Evolutionary conservation across 495 filamentous ascomycete genomes (phyloP).

Genomic region (Xylaria intraflava): DNA sequence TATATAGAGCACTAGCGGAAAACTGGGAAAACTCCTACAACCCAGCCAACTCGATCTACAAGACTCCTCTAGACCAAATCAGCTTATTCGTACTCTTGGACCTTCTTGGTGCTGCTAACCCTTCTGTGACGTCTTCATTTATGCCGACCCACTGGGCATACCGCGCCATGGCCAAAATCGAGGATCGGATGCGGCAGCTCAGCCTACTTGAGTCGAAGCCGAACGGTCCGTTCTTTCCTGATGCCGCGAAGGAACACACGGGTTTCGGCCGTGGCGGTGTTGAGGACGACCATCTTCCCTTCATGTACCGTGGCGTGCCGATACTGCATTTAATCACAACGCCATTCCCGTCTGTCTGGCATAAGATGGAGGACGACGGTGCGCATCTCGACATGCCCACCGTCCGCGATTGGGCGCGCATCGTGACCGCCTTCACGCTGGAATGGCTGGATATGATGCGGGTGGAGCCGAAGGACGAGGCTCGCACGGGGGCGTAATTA

Average conservation of each 20-base stretch:
- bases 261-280: constrained; percentile 46
- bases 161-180: constrained; percentile 56
- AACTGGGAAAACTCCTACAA: constrained; percentile 62
- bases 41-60: constrained; percentile 64
- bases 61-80: constrained; percentile 68
- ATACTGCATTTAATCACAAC: constrained; percentile 80
- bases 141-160: constrained; percentile 93
- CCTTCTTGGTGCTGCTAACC: constrained; percentile 66
- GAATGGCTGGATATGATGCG: constrained; percentile 93
- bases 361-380: constrained; percentile 74
- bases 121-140: constrained; percentile 74
- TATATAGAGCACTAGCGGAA: constrained; percentile 58
- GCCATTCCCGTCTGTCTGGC: constrained; percentile 83
- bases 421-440: constrained; percentile 75
- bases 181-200: constrained; percentile 58
- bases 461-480: constrained; percentile 37
- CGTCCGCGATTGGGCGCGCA: constrained; percentile 78
- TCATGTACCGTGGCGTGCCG: constrained; percentile 76
- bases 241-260: constrained; percentile 47
- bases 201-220: constrained; percentile 33
- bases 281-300: constrained; percentile 85
- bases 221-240: constrained; percentile 35
- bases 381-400: constrained; percentile 79
- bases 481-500: background rate
- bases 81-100: constrained; percentile 90